Conservation (phyloP, 768 basidiomycete species). For the Rossbeevera mucosa region DNA sequence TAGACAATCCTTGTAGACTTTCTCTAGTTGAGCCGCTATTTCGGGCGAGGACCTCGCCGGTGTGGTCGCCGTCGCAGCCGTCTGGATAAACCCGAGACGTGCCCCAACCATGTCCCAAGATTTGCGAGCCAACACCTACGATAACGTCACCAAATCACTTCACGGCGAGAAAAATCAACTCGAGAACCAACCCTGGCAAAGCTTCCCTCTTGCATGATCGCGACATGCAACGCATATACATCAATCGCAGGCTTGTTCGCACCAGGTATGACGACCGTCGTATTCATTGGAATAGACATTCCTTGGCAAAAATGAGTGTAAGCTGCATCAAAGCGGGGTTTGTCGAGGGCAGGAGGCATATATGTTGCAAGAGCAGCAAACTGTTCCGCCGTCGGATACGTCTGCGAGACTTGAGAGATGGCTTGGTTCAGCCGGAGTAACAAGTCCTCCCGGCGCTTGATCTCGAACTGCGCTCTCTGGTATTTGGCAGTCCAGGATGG, state of each 20-base stretch:
- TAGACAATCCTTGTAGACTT: slow-evolving; percentile 26
- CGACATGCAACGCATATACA: slow-evolving; percentile 27
- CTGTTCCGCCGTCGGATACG: slow-evolving; percentile 20
- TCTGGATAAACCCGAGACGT: slow-evolving; percentile 26
- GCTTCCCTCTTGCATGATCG: slow-evolving; percentile 32
- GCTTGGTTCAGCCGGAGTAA: slow-evolving; percentile 26
- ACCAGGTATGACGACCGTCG: slow-evolving; percentile 29
- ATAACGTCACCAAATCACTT: background rate
- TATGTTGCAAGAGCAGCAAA: slow-evolving; percentile 24
- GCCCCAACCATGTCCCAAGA: slow-evolving; percentile 26
- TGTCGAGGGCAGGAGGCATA: slow-evolving; percentile 28
- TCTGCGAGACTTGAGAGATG: slow-evolving; percentile 16
- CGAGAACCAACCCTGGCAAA: slow-evolving; percentile 22
- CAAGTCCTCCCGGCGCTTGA: slow-evolving; percentile 29
- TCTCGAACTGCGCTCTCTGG: slow-evolving; percentile 27
- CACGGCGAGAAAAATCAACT: slow-evolving; percentile 1
- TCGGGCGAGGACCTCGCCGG: slow-evolving; percentile 24
- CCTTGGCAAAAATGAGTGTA: slow-evolving; percentile 29
- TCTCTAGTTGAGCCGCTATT: slow-evolving; percentile 26
- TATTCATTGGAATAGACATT: slow-evolving; percentile 23
- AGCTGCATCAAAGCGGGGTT: slow-evolving; percentile 24
- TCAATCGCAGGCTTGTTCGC: slow-evolving; percentile 23
- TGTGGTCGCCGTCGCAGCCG: slow-evolving; percentile 16
- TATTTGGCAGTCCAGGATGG: slow-evolving; percentile 19
- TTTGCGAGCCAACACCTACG: slow-evolving; percentile 23